Base-by-base conservation (phyloP, 148 eudicot genomes). In the Tetragonia tetragonoides region DNA sequence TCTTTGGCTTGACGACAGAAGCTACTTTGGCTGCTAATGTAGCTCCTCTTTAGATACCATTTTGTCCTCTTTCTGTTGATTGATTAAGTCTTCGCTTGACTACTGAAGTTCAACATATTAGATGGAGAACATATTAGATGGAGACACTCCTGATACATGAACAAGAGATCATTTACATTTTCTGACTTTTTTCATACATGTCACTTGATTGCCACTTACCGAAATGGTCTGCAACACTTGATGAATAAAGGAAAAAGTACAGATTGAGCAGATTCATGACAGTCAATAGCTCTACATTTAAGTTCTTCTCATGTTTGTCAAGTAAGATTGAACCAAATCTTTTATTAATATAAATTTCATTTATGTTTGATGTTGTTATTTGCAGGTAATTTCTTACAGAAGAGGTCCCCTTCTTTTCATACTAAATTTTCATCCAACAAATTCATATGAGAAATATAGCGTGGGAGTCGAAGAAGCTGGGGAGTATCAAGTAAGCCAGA, bases 391-490 rank as follows among this genome's bases (percentile, higher is more conserved):
- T 78, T 86, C 97, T 82, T 95, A 89, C 83, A 76, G 73, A 68
- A 89, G 99, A 84, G 99, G 97, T 62, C 97, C 99, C 21, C 75
- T 91, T 85, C 87, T 95, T 70, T 93, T 93, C 60, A 66, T 95
- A 60, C 89, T 93, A 81, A 95, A 95, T 82, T 95, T 95, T 74
- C 96, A 93, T 84, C 97, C 99, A 41, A 77, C 87, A 41, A 85
- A 85, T 62, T 88, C 99, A 10, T 90, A 90, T 70, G 91, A 90
- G 78, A 87, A 83, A 77, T 91, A 90, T 61, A 83, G 70, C 73
- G 84, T 95, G 23, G 99, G 99, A 57, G 95, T 93, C 42, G 99
- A 89, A 84, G 99, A 95, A 88, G 99, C 99, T 73, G 99, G 99
- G 78, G 99, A 95, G 74, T 95, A 93, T 89, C 91, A 89, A 85